Percentiles rank a stretch among this genome's conserved stretches.
phyloP scores from a whole-genome alignment of 2,329 filamentous ascomycete genomes.

The Paracoccidioides brasiliensis region DNA sequence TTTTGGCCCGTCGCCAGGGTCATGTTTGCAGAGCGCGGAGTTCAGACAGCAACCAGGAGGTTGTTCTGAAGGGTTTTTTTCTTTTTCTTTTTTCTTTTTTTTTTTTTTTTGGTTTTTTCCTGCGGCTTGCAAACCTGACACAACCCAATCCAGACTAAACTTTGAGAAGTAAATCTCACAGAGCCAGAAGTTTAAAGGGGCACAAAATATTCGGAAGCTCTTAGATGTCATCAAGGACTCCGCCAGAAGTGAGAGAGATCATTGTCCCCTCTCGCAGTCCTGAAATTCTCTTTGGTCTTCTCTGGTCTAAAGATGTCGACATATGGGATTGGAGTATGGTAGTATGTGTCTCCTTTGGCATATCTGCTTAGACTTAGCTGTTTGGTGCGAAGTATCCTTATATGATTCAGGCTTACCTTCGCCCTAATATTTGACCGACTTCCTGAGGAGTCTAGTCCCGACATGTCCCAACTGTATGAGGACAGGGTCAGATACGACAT shows the following conservation, averaged over 20 bases:
- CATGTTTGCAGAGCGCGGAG: slow-evolving; percentile 4
- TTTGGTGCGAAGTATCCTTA: slow-evolving; percentile 3
- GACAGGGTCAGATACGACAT: slow-evolving; percentile 2
- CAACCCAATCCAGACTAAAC: background rate
- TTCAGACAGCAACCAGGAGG: background rate
- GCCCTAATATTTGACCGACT: slow-evolving; percentile 5
- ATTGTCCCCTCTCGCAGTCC: slow-evolving; percentile 1
- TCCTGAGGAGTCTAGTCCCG: slow-evolving; percentile 1
- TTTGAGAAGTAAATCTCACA: slow-evolving; percentile 3
- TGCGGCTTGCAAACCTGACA: background rate
- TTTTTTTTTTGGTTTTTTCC: too few species aligned
- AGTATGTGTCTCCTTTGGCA: background rate
- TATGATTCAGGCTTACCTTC: slow-evolving; percentile 6
- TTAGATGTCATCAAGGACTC: slow-evolving; percentile 2
- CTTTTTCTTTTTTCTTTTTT: too few species aligned
- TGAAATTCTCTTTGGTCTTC: slow-evolving; percentile 4
- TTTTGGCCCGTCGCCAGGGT: background rate
- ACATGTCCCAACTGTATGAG: slow-evolving; percentile 1
- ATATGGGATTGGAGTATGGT: slow-evolving; percentile 6
- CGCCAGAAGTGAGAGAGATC: background rate
- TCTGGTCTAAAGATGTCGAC: slow-evolving; percentile 5
- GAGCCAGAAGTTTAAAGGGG: slow-evolving; percentile 1
- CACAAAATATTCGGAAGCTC: slow-evolving; percentile 1
- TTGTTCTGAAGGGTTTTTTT: background rate
- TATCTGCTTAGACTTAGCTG: background rate